Conservation (phyloP, 352 stramenopile genomes). For the Globisporangium emineosum region DNA sequence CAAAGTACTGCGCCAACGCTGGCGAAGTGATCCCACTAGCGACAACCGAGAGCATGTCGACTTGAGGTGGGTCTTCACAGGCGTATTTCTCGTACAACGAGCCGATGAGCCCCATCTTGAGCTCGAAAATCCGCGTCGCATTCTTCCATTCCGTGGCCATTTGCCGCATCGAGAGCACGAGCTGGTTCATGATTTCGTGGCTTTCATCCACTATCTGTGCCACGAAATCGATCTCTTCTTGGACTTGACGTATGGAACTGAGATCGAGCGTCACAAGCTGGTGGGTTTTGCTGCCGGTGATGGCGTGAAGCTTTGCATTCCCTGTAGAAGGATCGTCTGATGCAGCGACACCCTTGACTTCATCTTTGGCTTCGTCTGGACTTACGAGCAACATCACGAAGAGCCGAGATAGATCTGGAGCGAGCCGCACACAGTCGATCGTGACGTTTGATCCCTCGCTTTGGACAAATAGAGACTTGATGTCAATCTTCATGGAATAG, state of each 20-base stretch:
- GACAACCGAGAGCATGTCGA: slow-evolving; percentile 68
- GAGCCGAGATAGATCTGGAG: slow-evolving; percentile 35
- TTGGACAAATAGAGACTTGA: slow-evolving; percentile 26
- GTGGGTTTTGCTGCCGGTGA: slow-evolving; percentile 15
- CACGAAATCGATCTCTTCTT: slow-evolving; percentile 33
- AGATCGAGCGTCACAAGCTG: slow-evolving; percentile 43
- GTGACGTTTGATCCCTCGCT: slow-evolving; percentile 12
- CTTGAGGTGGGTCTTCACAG: slow-evolving; percentile 53
- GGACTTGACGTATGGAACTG: slow-evolving; percentile 22
- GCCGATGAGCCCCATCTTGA: slow-evolving; percentile 73
- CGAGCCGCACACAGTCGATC: slow-evolving; percentile 35
- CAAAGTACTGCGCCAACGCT: slow-evolving; percentile 72
- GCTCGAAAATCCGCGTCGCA: slow-evolving; percentile 68
- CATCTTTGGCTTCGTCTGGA: too few species aligned
- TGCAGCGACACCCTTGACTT: not conserved
- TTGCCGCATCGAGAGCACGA: slow-evolving; percentile 31
- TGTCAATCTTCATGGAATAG: slow-evolving; percentile 40
- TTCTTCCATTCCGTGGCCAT: slow-evolving; percentile 72
- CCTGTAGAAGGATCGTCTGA: not conserved
- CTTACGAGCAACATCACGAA: slow-evolving; percentile 25
- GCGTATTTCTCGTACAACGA: slow-evolving; percentile 80
- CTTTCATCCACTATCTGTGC: slow-evolving; percentile 25
- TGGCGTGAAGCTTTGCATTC: slow-evolving; percentile 1
- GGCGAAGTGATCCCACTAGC: slow-evolving; percentile 58
- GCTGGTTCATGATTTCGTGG: slow-evolving; percentile 27